Conservation (phyloP, 495 filamentous ascomycete genomes). For the Penicillium daleae region DNA sequence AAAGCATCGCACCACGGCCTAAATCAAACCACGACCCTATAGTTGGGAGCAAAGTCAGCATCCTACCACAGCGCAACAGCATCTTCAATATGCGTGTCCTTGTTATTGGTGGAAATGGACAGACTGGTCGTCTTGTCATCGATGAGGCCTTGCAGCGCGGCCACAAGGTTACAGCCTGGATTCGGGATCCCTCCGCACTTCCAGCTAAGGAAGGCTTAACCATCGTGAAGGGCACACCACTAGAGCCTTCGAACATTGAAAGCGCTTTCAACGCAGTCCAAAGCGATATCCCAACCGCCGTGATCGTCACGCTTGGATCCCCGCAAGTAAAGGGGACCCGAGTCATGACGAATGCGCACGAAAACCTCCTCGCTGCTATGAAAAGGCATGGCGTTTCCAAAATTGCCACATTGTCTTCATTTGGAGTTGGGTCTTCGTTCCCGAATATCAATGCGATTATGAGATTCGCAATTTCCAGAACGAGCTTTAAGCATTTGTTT, state of each 20-base stretch:
- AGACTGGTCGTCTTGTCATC: conserved; percentile 46
- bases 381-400: conserved; percentile 36
- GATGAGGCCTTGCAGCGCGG: conserved; percentile 42
- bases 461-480: conserved; percentile 35
- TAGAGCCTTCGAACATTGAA: conserved; percentile 38
- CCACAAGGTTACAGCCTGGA: conserved; percentile 47
- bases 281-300: conserved; percentile 28
- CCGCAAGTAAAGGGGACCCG: conserved; percentile 33
- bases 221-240: conserved; percentile 44
- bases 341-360: conserved; percentile 32
- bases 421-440: conserved; percentile 41
- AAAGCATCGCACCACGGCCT: conserved; percentile 4
- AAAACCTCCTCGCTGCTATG: conserved; percentile 41
- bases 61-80: conserved; percentile 11
- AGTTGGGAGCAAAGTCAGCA: conserved; percentile 7
- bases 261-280: conserved; percentile 32
- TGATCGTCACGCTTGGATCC: conserved; percentile 41
- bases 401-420: conserved; percentile 43
- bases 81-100: conserved; percentile 44
- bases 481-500: conserved; percentile 34
- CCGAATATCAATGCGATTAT: conserved; percentile 36
- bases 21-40: neutral
- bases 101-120: conserved; percentile 47
- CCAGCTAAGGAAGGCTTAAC: conserved; percentile 29
- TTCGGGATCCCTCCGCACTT: conserved; percentile 40